Base-by-base conservation (phyloP, 805 yeast species). In the Starmerella bombicola region DNA sequence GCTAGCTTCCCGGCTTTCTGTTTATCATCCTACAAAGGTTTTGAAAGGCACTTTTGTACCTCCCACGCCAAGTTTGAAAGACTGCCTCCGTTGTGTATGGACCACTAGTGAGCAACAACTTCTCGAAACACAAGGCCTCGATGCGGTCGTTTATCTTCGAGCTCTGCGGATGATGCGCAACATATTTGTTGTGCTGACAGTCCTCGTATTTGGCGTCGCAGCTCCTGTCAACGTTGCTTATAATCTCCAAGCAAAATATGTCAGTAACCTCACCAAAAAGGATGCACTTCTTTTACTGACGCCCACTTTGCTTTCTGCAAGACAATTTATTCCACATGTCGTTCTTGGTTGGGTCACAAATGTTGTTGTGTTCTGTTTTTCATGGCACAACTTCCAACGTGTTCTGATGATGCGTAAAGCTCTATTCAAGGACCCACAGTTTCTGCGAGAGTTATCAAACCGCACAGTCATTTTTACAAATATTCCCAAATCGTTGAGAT, bases 221-320 rank as follows among this genome's bases (percentile, higher is more conserved):
- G 56, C 62, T 3, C 67, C 67, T 9, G 47, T 63, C 40, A 62
- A 62, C 37, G 57, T 62, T 29, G 44, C 46, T 13, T 60, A 46
- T 49, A 61, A 63, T 32, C 39, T 55, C 38, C 39, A 46, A 21
- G 31, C 36, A 17, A 45, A 50, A 15, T 20, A 46, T 12, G 48
- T 51, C n/a, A 47, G 52, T 12, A 45, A 48, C 3, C 48, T 58
- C 15, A 41, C 55, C 13, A 45, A 47, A 17, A 37, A 53, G 7
- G 62, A 61, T 34, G 59, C 62, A 5, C 55, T 62, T 36, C 40
- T 59, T 15, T 47, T 60, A 10, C 54, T 61, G 55, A 63, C 66
- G 3, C 66, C 67, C 2, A 48, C 60, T 1, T 46, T 58, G 26
- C 43, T 63, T 6, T 30, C 50, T 1, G 59, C 60, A 4, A 38